A percentile compares a stretch with the other conserved stretches of the same genome.
phyloP scores from a whole-genome alignment of 2,329 filamentous ascomycete species.

The Diaporthe batatas region DNA sequence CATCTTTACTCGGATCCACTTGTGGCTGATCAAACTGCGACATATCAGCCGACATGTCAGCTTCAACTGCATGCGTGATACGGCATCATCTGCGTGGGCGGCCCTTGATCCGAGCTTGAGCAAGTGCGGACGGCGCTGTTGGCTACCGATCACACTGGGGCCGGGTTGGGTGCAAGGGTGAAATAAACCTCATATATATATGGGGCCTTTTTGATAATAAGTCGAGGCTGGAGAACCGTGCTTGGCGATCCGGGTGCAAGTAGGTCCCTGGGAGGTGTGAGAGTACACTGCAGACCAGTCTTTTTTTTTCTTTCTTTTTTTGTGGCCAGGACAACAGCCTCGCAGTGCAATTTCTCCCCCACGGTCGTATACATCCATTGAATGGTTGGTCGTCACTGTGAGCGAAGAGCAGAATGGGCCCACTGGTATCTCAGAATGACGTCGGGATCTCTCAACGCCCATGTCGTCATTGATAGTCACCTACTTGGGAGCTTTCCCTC shows the following conservation, averaged over 20 bases:
- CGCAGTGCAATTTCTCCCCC: not conserved
- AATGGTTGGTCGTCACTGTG: constrained; percentile 25
- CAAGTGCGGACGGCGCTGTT: not conserved
- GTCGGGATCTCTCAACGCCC: constrained; percentile 33
- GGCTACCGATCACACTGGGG: constrained; percentile 1
- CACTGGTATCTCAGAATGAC: constrained; percentile 35
- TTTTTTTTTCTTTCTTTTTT: not conserved
- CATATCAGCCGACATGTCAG: no score
- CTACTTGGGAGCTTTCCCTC: constrained; percentile 27
- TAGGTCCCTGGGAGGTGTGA: not conserved
- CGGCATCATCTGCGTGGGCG: not conserved
- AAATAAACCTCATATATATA: not conserved
- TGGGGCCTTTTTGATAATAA: not conserved
- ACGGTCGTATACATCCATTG: not conserved
- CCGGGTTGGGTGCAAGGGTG: not conserved
- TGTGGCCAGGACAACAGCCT: not conserved
- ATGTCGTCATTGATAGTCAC: constrained; percentile 40
- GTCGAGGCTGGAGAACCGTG: not conserved
- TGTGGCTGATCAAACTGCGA: no score
- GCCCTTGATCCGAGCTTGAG: no score
- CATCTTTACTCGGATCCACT: not conserved
- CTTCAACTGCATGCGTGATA: not conserved
- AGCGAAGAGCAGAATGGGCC: constrained; percentile 31
- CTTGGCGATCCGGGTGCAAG: constrained; percentile 3
- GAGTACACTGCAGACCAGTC: not conserved